A percentile compares a stretch with the other conserved stretches of the same genome.
phyloP scores from a whole-genome alignment of 2,329 filamentous ascomycete genomes.

The Lecanicillium sp. region DNA sequence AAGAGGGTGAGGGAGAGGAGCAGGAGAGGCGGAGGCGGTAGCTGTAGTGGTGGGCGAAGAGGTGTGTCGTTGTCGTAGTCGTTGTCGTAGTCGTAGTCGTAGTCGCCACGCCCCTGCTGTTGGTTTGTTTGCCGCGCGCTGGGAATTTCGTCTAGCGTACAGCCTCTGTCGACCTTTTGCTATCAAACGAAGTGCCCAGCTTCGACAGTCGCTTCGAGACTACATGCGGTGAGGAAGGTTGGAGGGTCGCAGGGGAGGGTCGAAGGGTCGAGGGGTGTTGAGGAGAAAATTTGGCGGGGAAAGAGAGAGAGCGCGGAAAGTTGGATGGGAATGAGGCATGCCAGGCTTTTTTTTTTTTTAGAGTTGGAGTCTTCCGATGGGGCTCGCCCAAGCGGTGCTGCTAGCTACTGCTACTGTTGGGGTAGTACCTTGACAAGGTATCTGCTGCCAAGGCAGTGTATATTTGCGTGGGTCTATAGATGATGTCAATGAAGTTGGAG shows the following conservation, averaged over 20 bases:
- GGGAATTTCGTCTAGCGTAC: neutral
- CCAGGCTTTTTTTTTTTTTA: too few relatives aligned
- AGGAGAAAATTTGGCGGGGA: neutral
- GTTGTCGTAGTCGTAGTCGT: too few relatives aligned
- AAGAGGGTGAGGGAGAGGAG: too few relatives aligned
- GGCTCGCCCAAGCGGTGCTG: neutral
- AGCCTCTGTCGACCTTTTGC: neutral
- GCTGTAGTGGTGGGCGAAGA: too few relatives aligned
- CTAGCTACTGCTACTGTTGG: neutral
- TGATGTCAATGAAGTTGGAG: neutral
- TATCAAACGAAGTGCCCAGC: slow-evolving; percentile 10
- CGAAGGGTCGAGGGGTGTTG: too few relatives aligned
- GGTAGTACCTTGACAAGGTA: too few relatives aligned
- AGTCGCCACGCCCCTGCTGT: too few relatives aligned
- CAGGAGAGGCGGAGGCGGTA: too few relatives aligned
- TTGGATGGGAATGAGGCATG: too few relatives aligned
- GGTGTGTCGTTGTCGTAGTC: too few relatives aligned
- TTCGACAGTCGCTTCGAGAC: neutral
- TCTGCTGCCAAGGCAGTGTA: neutral
- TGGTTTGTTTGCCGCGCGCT: too few relatives aligned
- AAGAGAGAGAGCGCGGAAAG: too few relatives aligned
- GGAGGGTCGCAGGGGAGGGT: neutral
- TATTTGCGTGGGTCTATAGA: neutral
- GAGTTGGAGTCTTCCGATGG: neutral
- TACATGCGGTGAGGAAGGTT: slow-evolving; percentile 1